Base-by-base conservation (phyloP, 768 basidiomycete genomes). In the Gymnopilus dilepis region DNA sequence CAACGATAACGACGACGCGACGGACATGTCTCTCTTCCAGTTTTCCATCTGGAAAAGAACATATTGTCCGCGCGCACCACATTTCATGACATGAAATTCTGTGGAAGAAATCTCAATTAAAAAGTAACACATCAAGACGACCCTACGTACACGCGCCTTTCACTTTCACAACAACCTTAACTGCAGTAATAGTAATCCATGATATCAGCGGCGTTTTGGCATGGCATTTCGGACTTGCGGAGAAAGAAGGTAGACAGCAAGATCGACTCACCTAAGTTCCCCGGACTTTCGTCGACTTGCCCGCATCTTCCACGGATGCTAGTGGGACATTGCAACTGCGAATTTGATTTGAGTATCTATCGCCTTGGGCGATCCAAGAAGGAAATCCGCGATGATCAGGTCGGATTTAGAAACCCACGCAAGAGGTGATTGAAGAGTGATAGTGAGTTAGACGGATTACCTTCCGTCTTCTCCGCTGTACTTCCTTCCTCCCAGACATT, bases 131-230 rank as follows among this genome's bases (percentile, higher is more conserved):
- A 50, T n/a, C 13, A 50, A 17, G 47, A 28, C 30, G 47, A 30
- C 47, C 28, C 47, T 50, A 50, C 28, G 26, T 30, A 50, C 47
- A 50, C 28, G 47, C 26, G 47, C 30, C 47, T 6, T 31, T 28
- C n/a, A n/a, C n/a, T n/a, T n/a, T n/a, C n/a, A n/a, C n/a, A n/a
- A 30, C 28, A 19, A 50, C 30, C 2, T 50, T 50, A 17, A 41
- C 7, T 54, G 21, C 15, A 15, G 26, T 56, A 42, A 56, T 42
- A 15, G 26, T 56, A 42, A 56, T 42, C 9, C 8, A 58, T 58
- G 57, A 58, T 58, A 58, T 58, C 57, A 58, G 57, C 57, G 57
- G 57, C 47, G 57, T 45, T 45, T 34, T 37, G n/a, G n/a, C n/a
- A n/a, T 50, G 26, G 47, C 28, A 50, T 50, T 50, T 50, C 47